A percentile compares a stretch with the other conserved stretches of the same genome.
These are phyloP conservation scores for Colletotrichum eremochloae DNA, from an alignment of 2,329 filamentous ascomycete species.

Conservation along the genomic window DNA sequence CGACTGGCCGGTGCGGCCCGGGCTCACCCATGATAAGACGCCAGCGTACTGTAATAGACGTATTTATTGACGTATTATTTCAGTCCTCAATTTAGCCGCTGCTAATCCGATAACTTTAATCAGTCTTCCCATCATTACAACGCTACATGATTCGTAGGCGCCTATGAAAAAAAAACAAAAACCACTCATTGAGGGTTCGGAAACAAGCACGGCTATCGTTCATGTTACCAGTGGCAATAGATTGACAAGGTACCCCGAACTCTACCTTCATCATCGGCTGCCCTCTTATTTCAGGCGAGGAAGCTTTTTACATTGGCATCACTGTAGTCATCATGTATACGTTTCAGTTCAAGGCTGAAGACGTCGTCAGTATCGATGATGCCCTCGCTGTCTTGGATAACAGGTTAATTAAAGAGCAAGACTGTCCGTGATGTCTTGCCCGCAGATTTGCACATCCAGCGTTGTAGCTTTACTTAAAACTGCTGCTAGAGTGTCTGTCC, in stretches of 20 bases:
- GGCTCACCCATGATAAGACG: neutral
- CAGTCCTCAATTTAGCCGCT: neutral
- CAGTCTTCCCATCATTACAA: neutral
- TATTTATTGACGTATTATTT: neutral
- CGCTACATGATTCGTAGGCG: too few species aligned
- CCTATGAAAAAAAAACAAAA: neutral
- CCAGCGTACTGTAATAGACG: neutral
- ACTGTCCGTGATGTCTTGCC: neutral
- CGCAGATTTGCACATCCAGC: neutral
- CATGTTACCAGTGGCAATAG: slow-evolving; percentile 13
- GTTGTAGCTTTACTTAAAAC: neutral
- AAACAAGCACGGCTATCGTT: neutral
- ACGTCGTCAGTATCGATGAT: neutral
- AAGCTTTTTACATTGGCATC: neutral
- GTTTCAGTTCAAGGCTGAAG: neutral
- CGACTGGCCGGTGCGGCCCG: neutral
- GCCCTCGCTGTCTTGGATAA: neutral
- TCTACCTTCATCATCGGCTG: neutral
- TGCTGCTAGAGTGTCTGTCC: neutral
- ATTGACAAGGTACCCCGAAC: neutral
- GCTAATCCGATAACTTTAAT: too few species aligned
- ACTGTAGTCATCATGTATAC: neutral
- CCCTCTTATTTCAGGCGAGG: neutral
- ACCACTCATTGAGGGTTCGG: too few species aligned
- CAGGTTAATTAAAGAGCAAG: neutral